Evolutionary conservation across 306 rosid genomes (phyloP), one percentile per base, ranked within the genome.

Genomic region (Cucumis melo): DNA sequence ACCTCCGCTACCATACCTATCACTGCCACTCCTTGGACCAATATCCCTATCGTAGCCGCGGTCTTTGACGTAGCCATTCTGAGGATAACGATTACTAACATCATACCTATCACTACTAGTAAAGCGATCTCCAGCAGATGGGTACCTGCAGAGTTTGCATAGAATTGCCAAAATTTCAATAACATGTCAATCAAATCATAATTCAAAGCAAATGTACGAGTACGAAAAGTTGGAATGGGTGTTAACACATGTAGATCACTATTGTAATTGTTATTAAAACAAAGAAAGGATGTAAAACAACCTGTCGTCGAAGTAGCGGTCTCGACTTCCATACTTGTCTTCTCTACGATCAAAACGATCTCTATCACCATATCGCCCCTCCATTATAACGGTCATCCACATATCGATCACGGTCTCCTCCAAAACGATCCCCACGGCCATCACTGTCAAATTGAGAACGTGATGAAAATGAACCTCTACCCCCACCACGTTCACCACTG

Each of bases 291-390:
- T 32, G 71, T 63, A 15, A 32, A 59, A 29, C 59, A 87, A 92
- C 99, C 98, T 92, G 89, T 95, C 97, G 78, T 85, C 84, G 11
- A 82, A 62, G 84, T 85, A 86, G 80, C 97, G 96, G 81, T 89
- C 97, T 16, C 93, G 96, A 79, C 85, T 80, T 24, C 92, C 91
- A 82, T 92, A 92, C 80, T 92, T 94, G 90, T 85, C 82, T 60
- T 95, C 99, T 16, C 93, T 88, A 83, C 78, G 82, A 74, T 95
- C 98, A 78, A 89, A 79, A 36, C 88, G 96, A 67, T 90, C 97
- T 88, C 89, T 87, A 27, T 92, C 96, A 63, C 92, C 95, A 81
- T 82, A 88, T 51, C 95, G 93, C 46, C 96, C 96, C 96, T 75
- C 91, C 91, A 59, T 92, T 96, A 82, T 90, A 90, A 56, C 91